Percentiles rank a stretch among this genome's conserved stretches.
Evolutionary conservation across 805 yeast species (phyloP).

Genomic region (Candida pini): DNA sequence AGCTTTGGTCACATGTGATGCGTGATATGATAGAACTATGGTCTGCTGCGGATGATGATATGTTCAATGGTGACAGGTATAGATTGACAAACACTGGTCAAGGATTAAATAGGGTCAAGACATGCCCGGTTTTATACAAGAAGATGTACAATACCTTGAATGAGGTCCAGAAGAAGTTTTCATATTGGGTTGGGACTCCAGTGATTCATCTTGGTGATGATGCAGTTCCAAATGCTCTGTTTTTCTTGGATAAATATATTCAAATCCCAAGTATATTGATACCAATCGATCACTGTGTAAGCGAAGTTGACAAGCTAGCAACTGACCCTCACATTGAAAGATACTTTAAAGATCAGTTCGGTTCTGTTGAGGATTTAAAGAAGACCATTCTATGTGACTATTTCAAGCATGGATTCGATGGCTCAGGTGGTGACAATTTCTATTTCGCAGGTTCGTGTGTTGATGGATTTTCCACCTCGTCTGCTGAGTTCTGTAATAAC

Average conservation of each 20-base stretch:
- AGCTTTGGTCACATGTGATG: conserved; percentile 73
- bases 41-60: conserved; percentile 71
- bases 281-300: conserved; percentile 59
- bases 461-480: conserved; percentile 75
- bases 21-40: conserved; percentile 72
- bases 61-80: conserved; percentile 52
- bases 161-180: conserved; percentile 61
- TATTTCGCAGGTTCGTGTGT: conserved; percentile 82
- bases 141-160: conserved; percentile 64
- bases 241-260: conserved; percentile 72
- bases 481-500: conserved; percentile 78
- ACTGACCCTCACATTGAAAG: conserved; percentile 39
- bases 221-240: conserved; percentile 78
- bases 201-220: conserved; percentile 80
- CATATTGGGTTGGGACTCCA: conserved; percentile 71
- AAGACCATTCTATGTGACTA: conserved; percentile 44
- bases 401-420: conserved; percentile 60
- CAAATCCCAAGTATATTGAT: conserved; percentile 75
- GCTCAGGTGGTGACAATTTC: conserved; percentile 80
- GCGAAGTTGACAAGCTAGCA: conserved; percentile 48
- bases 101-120: conserved; percentile 70
- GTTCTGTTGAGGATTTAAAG: conserved; percentile 47
- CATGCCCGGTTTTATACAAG: conserved; percentile 63
- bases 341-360: conserved; percentile 57
- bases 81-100: conserved; percentile 70